These are phyloP conservation scores for Brasenia schreberi DNA, from an alignment of 164 flowering plant species.

Conservation along the genomic window DNA sequence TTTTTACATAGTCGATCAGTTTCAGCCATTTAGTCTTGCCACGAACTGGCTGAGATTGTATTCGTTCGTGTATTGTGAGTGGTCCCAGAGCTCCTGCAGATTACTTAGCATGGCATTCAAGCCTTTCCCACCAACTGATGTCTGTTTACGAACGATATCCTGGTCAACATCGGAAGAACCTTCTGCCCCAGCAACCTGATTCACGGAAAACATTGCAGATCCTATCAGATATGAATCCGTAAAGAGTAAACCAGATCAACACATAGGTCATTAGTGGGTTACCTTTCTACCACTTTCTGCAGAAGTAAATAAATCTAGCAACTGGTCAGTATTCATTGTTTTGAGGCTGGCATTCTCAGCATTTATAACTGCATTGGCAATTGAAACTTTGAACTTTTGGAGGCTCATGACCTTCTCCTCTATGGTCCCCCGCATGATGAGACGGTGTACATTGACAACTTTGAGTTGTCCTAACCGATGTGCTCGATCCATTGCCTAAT, in stretches of 20 bases:
- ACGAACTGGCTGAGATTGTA: slow-evolving; percentile 78
- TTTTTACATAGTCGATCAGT: slow-evolving; percentile 17
- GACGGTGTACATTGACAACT: slow-evolving; percentile 97
- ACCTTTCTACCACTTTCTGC: slow-evolving; percentile 68
- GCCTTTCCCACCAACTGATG: slow-evolving; percentile 54
- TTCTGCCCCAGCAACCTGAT: slow-evolving; percentile 27
- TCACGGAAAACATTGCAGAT: neutral
- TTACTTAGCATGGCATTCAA: slow-evolving; percentile 82
- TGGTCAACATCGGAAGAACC: slow-evolving; percentile 24
- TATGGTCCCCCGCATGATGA: slow-evolving; percentile 94
- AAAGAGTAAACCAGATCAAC: neutral
- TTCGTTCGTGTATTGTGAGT: slow-evolving; percentile 91
- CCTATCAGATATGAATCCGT: neutral
- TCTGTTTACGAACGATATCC: slow-evolving; percentile 30
- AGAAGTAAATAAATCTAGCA: slow-evolving; percentile 92
- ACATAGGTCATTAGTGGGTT: neutral
- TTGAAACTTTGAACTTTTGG: slow-evolving; percentile 82
- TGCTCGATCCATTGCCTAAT: slow-evolving; percentile 99
- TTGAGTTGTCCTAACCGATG: slow-evolving; percentile 89
- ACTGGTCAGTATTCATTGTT: slow-evolving; percentile 96
- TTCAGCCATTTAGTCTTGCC: slow-evolving; percentile 70
- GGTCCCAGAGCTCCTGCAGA: slow-evolving; percentile 95
- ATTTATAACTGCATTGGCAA: slow-evolving; percentile 90
- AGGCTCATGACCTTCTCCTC: slow-evolving; percentile 99
- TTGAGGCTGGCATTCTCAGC: slow-evolving; percentile 92